A percentile compares a stretch with the other conserved stretches of the same genome.
phyloP scores from a whole-genome alignment of 1,139 yeast species.

The Candida pseudoviswanathii region DNA sequence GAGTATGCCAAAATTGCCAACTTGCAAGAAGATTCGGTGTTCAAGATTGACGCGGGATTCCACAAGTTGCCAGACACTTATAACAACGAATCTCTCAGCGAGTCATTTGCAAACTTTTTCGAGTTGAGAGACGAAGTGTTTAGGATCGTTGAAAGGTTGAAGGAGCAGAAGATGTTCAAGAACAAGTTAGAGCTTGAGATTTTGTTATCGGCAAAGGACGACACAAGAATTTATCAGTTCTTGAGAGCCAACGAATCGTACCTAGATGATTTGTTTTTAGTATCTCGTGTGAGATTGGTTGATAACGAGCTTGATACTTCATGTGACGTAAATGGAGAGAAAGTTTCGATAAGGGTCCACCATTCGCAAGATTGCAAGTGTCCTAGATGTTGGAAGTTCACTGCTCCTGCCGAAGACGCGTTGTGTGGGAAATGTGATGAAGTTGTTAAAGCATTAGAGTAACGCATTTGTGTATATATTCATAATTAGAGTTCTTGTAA shows the following conservation, averaged over 20 bases:
- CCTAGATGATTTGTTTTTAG: conserved; percentile 64
- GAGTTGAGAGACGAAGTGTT: conserved; percentile 52
- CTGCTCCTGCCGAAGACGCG: conserved; percentile 49
- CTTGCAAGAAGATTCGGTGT: conserved; percentile 49
- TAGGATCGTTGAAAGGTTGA: conserved; percentile 35
- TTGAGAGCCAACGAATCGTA: conserved; percentile 28
- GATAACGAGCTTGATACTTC: conserved; percentile 17
- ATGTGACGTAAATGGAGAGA: conserved; percentile 6
- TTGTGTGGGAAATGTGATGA: conserved; percentile 71
- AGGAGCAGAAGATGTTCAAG: conserved; percentile 45
- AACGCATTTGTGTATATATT: conserved; percentile 2
- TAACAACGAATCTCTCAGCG: conserved; percentile 31
- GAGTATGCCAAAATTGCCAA: conserved; percentile 42
- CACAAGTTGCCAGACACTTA: conserved; percentile 31
- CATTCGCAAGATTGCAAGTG: conserved; percentile 54
- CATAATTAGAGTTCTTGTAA: conserved; percentile 3
- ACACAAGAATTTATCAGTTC: conserved; percentile 14
- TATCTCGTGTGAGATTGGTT: conserved; percentile 53
- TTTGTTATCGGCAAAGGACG: conserved; percentile 29
- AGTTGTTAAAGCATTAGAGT: conserved; percentile 19
- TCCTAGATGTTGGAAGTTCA: conserved; percentile 92
- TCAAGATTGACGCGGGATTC: conserved; percentile 42
- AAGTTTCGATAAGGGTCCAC: conserved; percentile 9
- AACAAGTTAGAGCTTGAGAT: conserved; percentile 67
- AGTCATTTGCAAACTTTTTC: conserved; percentile 45